These are phyloP conservation scores for Paracoccidioides brasiliensis DNA, from an alignment of 2,329 filamentous ascomycete species.

Conservation along the genomic window DNA sequence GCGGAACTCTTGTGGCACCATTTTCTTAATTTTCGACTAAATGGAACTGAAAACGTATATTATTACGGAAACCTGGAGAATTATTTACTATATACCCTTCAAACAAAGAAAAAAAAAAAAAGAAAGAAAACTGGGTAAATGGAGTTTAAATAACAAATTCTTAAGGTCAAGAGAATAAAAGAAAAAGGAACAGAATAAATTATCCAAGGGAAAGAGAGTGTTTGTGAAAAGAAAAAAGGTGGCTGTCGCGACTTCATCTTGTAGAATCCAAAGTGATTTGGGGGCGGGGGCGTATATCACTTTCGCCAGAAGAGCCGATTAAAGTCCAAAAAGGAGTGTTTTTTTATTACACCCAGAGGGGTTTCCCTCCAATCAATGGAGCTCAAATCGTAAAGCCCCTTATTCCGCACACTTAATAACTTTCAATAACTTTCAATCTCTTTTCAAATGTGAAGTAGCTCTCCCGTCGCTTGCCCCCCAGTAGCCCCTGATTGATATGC, in stretches of 20 bases:
- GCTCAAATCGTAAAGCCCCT: neutral
- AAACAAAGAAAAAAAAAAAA: too few species aligned
- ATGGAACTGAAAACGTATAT: too few species aligned
- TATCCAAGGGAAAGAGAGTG: neutral
- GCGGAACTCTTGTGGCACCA: too few species aligned
- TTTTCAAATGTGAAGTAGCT: constrained; percentile 41
- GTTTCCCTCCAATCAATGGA: neutral
- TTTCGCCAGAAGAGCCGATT: neutral
- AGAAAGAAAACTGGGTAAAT: too few species aligned
- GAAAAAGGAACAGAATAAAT: neutral
- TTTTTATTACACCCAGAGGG: neutral
- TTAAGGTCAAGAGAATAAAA: neutral
- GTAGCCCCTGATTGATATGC: constrained; percentile 57
- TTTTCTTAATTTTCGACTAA: too few species aligned
- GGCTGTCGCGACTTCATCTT: neutral
- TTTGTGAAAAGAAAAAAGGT: too few species aligned
- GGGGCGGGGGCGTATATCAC: neutral
- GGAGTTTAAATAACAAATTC: too few species aligned
- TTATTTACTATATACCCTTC: too few species aligned
- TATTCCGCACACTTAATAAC: neutral
- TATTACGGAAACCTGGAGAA: too few species aligned
- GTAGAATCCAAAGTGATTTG: neutral
- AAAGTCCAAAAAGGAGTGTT: neutral
- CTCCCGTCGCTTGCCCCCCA: constrained; percentile 53
- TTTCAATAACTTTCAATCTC: neutral